A percentile compares a stretch with the other conserved stretches of the same genome.
phyloP scores from a whole-genome alignment of 2,329 filamentous ascomycete genomes.

The Neurospora crassa region DNA sequence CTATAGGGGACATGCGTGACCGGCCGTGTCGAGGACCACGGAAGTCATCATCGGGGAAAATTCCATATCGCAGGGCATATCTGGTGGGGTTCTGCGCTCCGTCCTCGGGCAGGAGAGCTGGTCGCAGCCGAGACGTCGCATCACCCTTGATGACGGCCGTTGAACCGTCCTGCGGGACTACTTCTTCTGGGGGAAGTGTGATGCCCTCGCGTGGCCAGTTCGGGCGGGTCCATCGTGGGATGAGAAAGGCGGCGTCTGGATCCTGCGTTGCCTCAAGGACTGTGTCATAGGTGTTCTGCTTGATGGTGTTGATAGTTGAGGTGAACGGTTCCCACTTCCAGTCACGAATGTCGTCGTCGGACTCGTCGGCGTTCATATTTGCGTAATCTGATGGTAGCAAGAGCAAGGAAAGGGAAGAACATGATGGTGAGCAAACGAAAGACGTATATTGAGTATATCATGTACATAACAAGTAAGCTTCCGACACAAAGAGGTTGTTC shows the following conservation, averaged over 20 bases:
- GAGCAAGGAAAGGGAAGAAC: neutral
- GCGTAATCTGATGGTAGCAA: neutral
- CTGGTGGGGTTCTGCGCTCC: constrained; percentile 3
- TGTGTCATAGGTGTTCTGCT: neutral
- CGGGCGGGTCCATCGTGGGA: neutral
- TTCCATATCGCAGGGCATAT: constrained; percentile 8
- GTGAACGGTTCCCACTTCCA: neutral
- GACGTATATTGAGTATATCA: neutral
- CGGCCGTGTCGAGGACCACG: constrained; percentile 3
- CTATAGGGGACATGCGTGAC: constrained; percentile 6
- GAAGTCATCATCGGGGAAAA: neutral
- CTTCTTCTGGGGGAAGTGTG: neutral
- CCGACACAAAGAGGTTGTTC: neutral
- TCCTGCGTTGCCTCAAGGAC: neutral
- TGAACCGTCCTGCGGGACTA: neutral
- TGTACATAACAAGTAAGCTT: neutral
- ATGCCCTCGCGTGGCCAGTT: neutral
- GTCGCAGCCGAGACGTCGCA: neutral
- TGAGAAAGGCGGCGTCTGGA: neutral
- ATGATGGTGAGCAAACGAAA: neutral
- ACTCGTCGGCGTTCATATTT: neutral
- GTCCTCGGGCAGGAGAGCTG: constrained; percentile 6
- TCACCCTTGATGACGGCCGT: neutral
- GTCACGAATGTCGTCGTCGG: neutral
- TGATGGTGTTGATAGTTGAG: accelerated